Evolutionary conservation across 257 asterid genomes (phyloP), one percentile per base, ranked within the genome.

Genomic region (Plectranthus barbatus): DNA sequence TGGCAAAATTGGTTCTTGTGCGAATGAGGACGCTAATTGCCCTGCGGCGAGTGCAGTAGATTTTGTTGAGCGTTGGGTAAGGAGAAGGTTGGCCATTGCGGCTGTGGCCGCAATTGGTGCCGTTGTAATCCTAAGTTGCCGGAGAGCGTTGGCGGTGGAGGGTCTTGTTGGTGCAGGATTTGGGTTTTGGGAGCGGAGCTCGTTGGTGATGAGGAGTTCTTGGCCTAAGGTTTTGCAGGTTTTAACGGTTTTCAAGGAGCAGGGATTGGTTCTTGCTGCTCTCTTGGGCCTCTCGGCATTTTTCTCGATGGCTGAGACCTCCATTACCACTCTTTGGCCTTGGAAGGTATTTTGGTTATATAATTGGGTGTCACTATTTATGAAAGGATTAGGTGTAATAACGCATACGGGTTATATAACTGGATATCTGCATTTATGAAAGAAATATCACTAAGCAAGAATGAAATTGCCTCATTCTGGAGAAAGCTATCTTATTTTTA

Each of bases 241-340:
- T 47, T 79, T 90, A 55, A 76, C 47, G 56, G 75, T 93, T 62
- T 82, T 90, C 67, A 87, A 72, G 81, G 97, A 93, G 77, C 97
- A 93, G 76, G 99, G 99, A 37, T 80, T 93, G 84, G 20, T 93
- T 70, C 86, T 93, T 56, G 96, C 84, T 0, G 91, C 83, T 1
- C 81, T 93, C 48, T 74, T 93, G 56, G 90, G 97, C 58, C 95
- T 93, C 18, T 93, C 99, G 1, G 99, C 99, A 0, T 93, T 93
- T 78, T 93, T 90, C 83, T 90, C 97, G 6, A 90, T 93, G 99
- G 99, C 97, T 0, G 99, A 93, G 79, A 93, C 99, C 15, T 90
- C 99, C 48, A 93, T 93, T 52, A 93, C 99, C 36, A 93, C 99
- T 5, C 95, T 93, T 49, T 93, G 99, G 99, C 99, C 99, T 36